Evolutionary conservation across 2,329 filamentous ascomycete species (phyloP), one percentile per base, ranked within the genome.

Genomic region (Diaporthe citrichinensis): DNA sequence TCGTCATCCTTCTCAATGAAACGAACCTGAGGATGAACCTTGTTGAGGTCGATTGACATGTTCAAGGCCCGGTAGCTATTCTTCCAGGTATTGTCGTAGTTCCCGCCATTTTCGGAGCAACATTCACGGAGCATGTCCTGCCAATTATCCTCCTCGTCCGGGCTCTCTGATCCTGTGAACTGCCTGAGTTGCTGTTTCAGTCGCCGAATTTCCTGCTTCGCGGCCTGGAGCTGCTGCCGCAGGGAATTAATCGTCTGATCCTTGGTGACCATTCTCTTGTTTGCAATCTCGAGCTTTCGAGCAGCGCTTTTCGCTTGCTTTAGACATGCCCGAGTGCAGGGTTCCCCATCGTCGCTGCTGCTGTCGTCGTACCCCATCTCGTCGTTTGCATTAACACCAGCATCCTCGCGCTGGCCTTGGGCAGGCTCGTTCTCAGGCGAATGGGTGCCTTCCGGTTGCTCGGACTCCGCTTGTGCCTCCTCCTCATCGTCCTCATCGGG

Each of bases 51-150:
- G n/a, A 65, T n/a, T 1, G 67, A 10, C 59, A 76, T 76, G 4
- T 76, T 76, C 17, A 72, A 39, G 15, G 71, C 44, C 4, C 34
- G 20, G 9, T 76, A 51, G 28, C n/a, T 53, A 9, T 28, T 34
- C 6, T 69, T 69, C 75, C 75, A 76, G 2, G 36, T 68, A 1
- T 10, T 57, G 4, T 57, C 17, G 51, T 71, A 76, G 9, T 23
- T 9, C 17, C 23, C 23, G 1, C 44, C 44, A 5, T 14, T 39
- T 4, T 12, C 39, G 1, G 36, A 17, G 44, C 28, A 10, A 57
- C 17, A 39, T 14, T 28, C 20, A 6, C 57, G 44, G 41, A 72
- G 31, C 39, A 31, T 25, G 1, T n/a, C 2, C 20, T 25, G 14
- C 69, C 69, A 72, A 6, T 10, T 39, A 8, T 23, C 4, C 28